Conservation (phyloP, 2,329 filamentous ascomycete species). For the Drechslerella coelobrocha region DNA sequence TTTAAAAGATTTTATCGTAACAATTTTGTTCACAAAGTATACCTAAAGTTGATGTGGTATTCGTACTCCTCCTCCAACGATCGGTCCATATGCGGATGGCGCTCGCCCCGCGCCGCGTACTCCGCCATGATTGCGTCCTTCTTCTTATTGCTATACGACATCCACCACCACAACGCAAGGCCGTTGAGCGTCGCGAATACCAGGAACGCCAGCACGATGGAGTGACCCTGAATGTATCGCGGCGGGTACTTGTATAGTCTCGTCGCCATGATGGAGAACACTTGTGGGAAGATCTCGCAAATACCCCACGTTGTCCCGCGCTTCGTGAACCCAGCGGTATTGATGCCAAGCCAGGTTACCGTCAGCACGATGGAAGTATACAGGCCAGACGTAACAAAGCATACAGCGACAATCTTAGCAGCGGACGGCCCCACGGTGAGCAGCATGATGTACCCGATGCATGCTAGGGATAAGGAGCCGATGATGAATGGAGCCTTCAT, state of each 20-base stretch:
- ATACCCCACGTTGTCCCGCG: constrained; percentile 39
- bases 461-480: constrained; percentile 7
- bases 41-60: constrained; percentile 33
- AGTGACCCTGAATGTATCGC: constrained; percentile 25
- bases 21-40: constrained; percentile 18
- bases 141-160: constrained; percentile 23
- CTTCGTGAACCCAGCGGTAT: constrained; percentile 31
- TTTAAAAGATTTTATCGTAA: neutral
- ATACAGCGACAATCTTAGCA: constrained; percentile 11
- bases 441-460: constrained; percentile 23
- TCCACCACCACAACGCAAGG: constrained; percentile 19
- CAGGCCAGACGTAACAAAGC: constrained; percentile 22
- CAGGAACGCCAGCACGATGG: constrained; percentile 24
- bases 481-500: constrained; percentile 27
- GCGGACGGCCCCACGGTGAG: constrained; percentile 1
- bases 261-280: constrained; percentile 34
- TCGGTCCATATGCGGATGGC: constrained; percentile 24
- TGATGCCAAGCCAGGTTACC: constrained; percentile 32
- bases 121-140: constrained; percentile 33
- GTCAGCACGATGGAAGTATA: constrained; percentile 28
- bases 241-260: constrained; percentile 27
- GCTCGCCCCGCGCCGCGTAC: constrained; percentile 14
- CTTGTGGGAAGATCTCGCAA: constrained; percentile 22
- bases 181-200: constrained; percentile 14
- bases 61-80: constrained; percentile 26